A percentile compares a stretch with the other conserved stretches of the same genome.
Conservation (phyloP, 306 rosid species). For the Vicia sativa region DNA sequence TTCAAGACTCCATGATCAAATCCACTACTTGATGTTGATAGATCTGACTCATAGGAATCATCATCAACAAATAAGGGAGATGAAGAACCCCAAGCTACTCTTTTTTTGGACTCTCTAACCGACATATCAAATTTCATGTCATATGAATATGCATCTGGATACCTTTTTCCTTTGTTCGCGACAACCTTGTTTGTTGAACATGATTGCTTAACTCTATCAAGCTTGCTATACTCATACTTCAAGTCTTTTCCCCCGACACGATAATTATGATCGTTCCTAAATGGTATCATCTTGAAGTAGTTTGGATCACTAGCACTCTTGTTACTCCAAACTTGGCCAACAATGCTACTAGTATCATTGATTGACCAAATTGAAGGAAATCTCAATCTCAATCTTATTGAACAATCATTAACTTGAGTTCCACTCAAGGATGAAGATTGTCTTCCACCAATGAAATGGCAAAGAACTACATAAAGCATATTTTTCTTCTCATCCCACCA, state of each 20-base stretch:
- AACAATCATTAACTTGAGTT: constrained; percentile 61
- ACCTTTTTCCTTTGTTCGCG: constrained; percentile 8
- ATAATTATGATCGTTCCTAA: not conserved
- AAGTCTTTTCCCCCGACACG: not conserved
- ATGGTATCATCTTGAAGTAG: constrained; percentile 48
- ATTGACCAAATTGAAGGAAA: constrained; percentile 60
- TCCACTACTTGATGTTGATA: not conserved
- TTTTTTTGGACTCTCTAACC: constrained; percentile 25
- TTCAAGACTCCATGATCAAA: not conserved
- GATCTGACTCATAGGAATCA: not conserved
- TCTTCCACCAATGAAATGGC: constrained; percentile 32
- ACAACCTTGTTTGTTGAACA: constrained; percentile 39
- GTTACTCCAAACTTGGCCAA: constrained; percentile 67
- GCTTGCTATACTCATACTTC: constrained; percentile 55
- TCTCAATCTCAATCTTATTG: constrained; percentile 48
- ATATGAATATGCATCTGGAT: constrained; percentile 36
- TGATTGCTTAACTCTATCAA: constrained; percentile 40
- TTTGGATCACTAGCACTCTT: constrained; percentile 44
- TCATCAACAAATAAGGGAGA: constrained; percentile 44
- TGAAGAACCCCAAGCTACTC: constrained; percentile 40
- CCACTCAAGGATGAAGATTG: not conserved
- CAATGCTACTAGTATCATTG: constrained; percentile 38
- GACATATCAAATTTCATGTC: constrained; percentile 54
- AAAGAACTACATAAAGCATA: constrained; percentile 45
- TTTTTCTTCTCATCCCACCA: constrained; percentile 58